phyloP scores from a whole-genome alignment of 331 rosid species.

The Prunus yedoensis region DNA sequence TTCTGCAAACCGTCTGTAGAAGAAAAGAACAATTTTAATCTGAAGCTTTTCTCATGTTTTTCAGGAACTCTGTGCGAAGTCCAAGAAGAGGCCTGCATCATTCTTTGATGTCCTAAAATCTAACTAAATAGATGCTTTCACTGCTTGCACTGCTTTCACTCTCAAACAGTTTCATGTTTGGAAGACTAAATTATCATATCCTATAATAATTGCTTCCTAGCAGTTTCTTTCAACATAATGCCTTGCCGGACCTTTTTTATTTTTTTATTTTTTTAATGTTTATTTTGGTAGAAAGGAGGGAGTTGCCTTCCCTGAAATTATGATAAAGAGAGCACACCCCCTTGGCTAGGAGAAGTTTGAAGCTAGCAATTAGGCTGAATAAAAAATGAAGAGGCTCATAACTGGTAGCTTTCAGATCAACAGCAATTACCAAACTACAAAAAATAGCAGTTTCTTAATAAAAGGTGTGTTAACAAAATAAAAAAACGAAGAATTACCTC shows the following conservation, averaged over 20 bases:
- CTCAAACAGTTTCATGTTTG: not conserved
- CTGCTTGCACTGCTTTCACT: not conserved
- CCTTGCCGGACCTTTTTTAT: not conserved
- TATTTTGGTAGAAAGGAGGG: too few relatives aligned
- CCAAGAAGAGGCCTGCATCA: slow-evolving; percentile 58
- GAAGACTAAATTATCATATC: not conserved
- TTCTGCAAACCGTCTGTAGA: not conserved
- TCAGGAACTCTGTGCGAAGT: slow-evolving; percentile 58
- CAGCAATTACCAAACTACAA: too few relatives aligned
- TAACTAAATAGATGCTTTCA: slow-evolving; percentile 16
- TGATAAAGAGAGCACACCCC: too few relatives aligned
- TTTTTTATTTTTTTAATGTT: too few relatives aligned
- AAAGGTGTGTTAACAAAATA: too few relatives aligned
- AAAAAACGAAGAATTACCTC: too few relatives aligned
- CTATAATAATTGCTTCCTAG: not conserved
- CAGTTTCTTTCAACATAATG: not conserved
- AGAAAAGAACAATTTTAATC: not conserved
- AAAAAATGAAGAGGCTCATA: too few relatives aligned
- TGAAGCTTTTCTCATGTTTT: slow-evolving; percentile 19
- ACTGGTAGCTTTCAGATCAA: too few relatives aligned
- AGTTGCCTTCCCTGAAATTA: too few relatives aligned
- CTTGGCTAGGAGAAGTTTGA: too few relatives aligned
- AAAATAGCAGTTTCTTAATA: too few relatives aligned
- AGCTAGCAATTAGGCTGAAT: too few relatives aligned
- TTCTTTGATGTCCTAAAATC: slow-evolving; percentile 62